Base-by-base conservation (phyloP, 2,329 filamentous ascomycete species). In the Aspergillus aculeatus region DNA sequence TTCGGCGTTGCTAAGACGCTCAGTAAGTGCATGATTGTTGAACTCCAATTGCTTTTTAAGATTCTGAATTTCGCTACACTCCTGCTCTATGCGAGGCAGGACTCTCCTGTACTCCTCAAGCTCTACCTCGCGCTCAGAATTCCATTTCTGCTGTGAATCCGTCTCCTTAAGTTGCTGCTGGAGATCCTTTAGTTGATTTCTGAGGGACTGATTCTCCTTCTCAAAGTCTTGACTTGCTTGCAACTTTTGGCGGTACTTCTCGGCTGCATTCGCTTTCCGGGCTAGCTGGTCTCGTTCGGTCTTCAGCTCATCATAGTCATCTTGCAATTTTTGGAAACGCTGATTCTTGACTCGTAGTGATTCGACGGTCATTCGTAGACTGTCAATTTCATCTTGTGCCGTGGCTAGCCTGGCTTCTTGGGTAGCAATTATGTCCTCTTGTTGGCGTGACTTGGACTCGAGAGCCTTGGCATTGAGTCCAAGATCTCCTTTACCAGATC, bases 351-450 rank as follows among this genome's bases (percentile, higher is more conserved):
- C 74, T 49, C 75, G 75, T 59, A 80, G 66, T 5, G 77, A 76
- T 59, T 80, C 78, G 24, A 78, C 71, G 0, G 72, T 75, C 73
- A 79, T 80, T 21, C 75, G 73, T 29, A 81, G 66, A 29, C 75
- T 74, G 62, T 79, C 77, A 6, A 78, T 74, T 60, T 80, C 77
- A 58, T 78, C 72, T 59, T 80, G 76, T 31, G 75, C 67, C 32
- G 82, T 79, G 58, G 89, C 84, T 11, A 88, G 76, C 66, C 90
- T 84, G 21, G 83, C 82, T 71, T 93, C 90, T 66, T 91, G 84
- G 24, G 81, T 83, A 44, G 86, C 86, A 69, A 93, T 92, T 53
- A 91, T 80, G 59, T 88, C 83, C 71, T 91, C 87, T 68, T 89
- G 86, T 66, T 91, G 77, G 35, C 75, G 73, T 5, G 76, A 87